Conservation (phyloP, 1,284 basidiomycete genomes). For the Thecaphora thlaspeos region DNA sequence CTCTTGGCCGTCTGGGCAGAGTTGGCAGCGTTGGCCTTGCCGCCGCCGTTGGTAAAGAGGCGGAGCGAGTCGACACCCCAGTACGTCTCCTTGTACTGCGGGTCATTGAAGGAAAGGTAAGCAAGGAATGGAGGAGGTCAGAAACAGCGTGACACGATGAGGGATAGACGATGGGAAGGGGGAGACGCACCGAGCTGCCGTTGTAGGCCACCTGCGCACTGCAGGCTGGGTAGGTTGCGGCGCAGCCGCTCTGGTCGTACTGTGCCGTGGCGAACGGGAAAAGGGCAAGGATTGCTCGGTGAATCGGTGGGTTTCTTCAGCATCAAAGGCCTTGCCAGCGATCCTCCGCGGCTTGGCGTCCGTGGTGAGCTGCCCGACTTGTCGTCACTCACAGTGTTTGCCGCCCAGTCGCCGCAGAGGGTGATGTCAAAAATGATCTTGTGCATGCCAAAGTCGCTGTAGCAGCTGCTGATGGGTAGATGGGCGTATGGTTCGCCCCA, state of each 20-base stretch:
- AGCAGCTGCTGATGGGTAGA: conserved; percentile 44
- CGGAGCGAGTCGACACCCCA: conserved; percentile 45
- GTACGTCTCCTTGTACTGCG: conserved; percentile 32
- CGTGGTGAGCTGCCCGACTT: too few relatives aligned
- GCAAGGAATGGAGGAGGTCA: too few relatives aligned
- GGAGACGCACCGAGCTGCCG: conserved; percentile 21
- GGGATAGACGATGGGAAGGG: too few relatives aligned
- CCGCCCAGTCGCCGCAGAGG: conserved; percentile 52
- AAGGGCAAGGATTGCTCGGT: too few relatives aligned
- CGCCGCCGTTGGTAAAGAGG: conserved; percentile 39
- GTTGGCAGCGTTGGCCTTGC: conserved; percentile 22
- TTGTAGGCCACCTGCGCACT: conserved; percentile 42
- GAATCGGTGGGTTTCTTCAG: too few relatives aligned
- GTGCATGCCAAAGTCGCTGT: conserved; percentile 41
- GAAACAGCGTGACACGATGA: too few relatives aligned
- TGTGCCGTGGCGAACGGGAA: too few relatives aligned
- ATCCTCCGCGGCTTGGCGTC: too few relatives aligned
- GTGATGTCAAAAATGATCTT: conserved; percentile 53
- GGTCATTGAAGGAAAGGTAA: too few relatives aligned
- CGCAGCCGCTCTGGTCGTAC: conserved; percentile 36
- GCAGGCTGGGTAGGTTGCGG: conserved; percentile 32
- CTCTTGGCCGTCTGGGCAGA: conserved; percentile 16
- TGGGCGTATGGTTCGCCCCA: conserved; percentile 48
- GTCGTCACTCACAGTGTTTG: conserved; percentile 5
- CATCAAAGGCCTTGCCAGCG: too few relatives aligned